A percentile compares a stretch with the other conserved stretches of the same genome.
Evolutionary conservation across 768 basidiomycete species (phyloP).

Genomic region (Artomyces pyxidatus): DNA sequence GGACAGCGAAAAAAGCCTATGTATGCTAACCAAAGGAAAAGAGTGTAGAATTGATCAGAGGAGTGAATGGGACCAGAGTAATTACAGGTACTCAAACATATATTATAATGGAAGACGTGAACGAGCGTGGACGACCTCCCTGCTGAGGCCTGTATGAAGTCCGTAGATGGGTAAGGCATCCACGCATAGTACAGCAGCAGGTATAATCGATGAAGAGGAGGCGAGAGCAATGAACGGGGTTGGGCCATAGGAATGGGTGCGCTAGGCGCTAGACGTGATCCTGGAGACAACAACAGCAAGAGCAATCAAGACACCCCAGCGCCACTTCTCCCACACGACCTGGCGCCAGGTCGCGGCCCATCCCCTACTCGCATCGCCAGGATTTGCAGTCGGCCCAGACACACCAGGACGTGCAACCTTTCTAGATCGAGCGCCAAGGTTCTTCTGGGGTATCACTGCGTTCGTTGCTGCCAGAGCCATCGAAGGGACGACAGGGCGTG

Average conservation of each 20-base stretch:
- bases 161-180: background rate
- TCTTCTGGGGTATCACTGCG: constrained; percentile 13
- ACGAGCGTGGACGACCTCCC: constrained; percentile 10
- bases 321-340: constrained; percentile 77
- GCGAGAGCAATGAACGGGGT: constrained; percentile 3
- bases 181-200: no score
- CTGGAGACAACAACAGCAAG: constrained; percentile 73
- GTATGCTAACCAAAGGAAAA: constrained; percentile 2
- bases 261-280: constrained; percentile 41
- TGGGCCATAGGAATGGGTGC: background rate
- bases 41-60: constrained; percentile 3
- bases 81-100: constrained; percentile 5
- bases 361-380: constrained; percentile 27
- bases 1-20: background rate
- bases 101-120: background rate
- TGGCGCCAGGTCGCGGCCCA: constrained; percentile 58
- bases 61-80: constrained; percentile 10
- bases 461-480: constrained; percentile 20
- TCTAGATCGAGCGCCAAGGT: constrained; percentile 10
- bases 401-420: constrained; percentile 8
- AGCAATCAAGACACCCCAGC: constrained; percentile 72
- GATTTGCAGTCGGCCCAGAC: constrained; percentile 14
- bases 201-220: no score
- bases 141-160: no score
- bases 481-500: no score